Conservation (phyloP, 129 eudicot genomes). For the Helichrysum umbraculigerum region DNA sequence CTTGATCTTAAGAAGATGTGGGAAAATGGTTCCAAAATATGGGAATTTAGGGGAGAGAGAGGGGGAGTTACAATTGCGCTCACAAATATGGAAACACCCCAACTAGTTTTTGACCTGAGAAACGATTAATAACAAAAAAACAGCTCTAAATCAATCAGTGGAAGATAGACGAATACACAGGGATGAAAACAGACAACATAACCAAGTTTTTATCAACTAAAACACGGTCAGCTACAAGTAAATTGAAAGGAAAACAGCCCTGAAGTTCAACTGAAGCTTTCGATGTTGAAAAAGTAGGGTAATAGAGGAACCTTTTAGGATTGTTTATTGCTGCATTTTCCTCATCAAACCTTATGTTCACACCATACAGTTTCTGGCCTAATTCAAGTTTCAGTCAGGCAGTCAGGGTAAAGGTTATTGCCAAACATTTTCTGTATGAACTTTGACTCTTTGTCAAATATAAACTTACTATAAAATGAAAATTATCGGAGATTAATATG, state of each 20-base stretch:
- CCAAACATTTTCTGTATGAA: not conserved
- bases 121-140: conserved; percentile 7
- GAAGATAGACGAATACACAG: conserved; percentile 2
- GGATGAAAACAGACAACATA: not conserved
- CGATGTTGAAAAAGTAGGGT: not conserved
- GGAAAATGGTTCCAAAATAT: not conserved
- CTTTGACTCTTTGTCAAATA: not conserved
- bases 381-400: not conserved
- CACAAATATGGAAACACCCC: conserved; percentile 70
- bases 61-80: conserved; percentile 63
- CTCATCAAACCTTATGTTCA: not conserved
- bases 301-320: not conserved
- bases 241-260: not conserved
- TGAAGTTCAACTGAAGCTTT: not conserved
- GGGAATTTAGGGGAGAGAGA: not conserved
- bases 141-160: conserved; percentile 12
- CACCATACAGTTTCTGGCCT: not conserved
- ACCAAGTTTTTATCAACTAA: not conserved
- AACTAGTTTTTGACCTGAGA: conserved; percentile 63
- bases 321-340: not conserved
- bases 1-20: not conserved
- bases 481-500: not conserved
- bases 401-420: not conserved
- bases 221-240: not conserved
- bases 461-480: not conserved